Base-by-base conservation (phyloP, 2,329 filamentous ascomycete species). In the Geosmithia putterillii region DNA sequence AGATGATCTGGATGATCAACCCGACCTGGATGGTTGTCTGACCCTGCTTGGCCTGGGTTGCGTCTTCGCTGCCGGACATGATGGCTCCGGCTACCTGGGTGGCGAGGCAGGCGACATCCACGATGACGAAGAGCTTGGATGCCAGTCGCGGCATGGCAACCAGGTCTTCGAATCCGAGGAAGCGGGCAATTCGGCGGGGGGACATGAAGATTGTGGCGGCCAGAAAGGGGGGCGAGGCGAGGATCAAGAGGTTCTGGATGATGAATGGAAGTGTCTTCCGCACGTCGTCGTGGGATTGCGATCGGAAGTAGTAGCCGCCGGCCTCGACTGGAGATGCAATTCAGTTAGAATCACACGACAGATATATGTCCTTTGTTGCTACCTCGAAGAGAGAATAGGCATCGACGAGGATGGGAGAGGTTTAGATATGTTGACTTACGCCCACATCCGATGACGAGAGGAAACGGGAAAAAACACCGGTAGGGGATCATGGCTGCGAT, bases 381-480 rank as follows among this genome's bases (percentile, higher is more conserved):
- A 9, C 35, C 38, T 7, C 25, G 36, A 17, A 32, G 6, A 10
- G 18, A 6, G 17, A 14, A n/a, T 34, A 4, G 17, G 21, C 14
- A 39, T 10, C 10, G 12, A 12, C 28, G 25, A 8, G 2, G 28
- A 34, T 8, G n/a, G n/a, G n/a, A n/a, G n/a, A n/a, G n/a, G n/a
- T n/a, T n/a, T 14, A 4, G 12, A 5, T 15, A 17, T 7, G 32
- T 7, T 14, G 14, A 51, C 58, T 54, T 59, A 73, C 69, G 69
- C 19, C 64, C 45, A n/a, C 67, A 68, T 3, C 73, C 71, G 17
- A 75, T 57, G 5, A 68, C 52, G 35, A 76, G 65, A 0, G 71
- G 65, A 1, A 69, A 64, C 47, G 71, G 65, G 51, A 70, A 74
- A 61, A 66, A 71, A 2, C 66, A 66, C 39, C 64, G 56, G 2